Evolutionary conservation across 305 asterid genomes (phyloP).

Genomic region (Plantago coronopus): DNA sequence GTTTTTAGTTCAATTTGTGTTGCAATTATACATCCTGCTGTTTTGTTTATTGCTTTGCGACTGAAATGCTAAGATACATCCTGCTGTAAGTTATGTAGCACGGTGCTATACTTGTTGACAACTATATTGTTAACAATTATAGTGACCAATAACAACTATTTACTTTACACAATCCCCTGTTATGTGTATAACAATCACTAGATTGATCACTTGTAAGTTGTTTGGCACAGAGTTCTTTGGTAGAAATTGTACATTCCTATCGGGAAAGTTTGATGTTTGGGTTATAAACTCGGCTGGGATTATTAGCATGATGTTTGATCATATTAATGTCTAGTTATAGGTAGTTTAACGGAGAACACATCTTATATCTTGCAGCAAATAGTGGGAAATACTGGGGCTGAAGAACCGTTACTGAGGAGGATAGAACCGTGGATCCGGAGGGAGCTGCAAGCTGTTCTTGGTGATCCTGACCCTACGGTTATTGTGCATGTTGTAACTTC

Average conservation of each 20-base stretch:
- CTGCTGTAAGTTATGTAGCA: no score
- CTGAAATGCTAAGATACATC: neutral
- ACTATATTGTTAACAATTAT: no score
- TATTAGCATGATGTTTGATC: neutral
- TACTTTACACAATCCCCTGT: no score
- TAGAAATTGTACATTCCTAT: neutral
- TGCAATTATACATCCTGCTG: neutral
- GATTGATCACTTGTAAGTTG: neutral
- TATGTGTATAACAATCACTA: neutral
- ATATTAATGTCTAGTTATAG: neutral
- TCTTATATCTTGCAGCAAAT: conserved; percentile 29
- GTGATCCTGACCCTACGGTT: conserved; percentile 57
- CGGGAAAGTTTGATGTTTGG: neutral
- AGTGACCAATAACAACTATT: no score
- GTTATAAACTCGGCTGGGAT: neutral
- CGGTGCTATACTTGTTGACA: no score
- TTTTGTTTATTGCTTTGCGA: neutral
- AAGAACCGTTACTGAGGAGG: conserved; percentile 31
- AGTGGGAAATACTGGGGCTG: conserved; percentile 22
- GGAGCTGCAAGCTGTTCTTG: conserved; percentile 58
- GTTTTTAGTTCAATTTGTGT: neutral
- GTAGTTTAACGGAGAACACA: neutral
- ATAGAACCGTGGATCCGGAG: conserved; percentile 53
- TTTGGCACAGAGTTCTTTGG: neutral
- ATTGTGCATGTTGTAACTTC: conserved; percentile 55